Conservation (phyloP, 345 rosid genomes). For the Nasturtium officinale region DNA sequence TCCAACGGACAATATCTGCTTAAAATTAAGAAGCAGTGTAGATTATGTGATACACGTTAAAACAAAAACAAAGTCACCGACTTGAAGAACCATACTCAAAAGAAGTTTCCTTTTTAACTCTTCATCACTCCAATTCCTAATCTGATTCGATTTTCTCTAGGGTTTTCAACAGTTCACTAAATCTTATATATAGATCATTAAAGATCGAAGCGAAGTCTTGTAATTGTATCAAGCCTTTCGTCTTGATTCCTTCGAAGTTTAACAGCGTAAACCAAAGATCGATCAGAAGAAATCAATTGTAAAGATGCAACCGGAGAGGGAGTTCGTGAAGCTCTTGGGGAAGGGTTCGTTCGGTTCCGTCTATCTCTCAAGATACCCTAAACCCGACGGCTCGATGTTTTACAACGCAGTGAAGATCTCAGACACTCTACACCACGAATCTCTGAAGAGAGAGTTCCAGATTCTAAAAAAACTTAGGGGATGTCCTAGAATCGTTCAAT, state of each 20-base stretch:
- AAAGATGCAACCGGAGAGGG: background rate
- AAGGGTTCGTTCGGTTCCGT: background rate
- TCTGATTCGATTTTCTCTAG: background rate
- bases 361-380: background rate
- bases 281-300: background rate
- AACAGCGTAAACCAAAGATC: background rate
- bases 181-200: background rate
- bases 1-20: background rate
- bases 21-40: background rate
- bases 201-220: background rate
- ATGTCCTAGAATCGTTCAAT: constrained; percentile 1
- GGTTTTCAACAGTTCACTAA: background rate
- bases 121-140: background rate
- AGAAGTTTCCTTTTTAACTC: background rate
- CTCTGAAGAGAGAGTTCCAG: background rate
- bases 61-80: background rate
- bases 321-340: background rate
- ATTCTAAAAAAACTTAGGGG: background rate
- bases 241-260: background rate
- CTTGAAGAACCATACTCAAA: background rate
- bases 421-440: background rate
- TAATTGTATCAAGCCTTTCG: background rate
- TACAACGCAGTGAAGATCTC: background rate
- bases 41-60: background rate
- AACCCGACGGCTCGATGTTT: background rate